A percentile compares a stretch with the other conserved stretches of the same genome.
Conservation (phyloP, 768 basidiomycete genomes). For the Xerocomus potaroensis region DNA sequence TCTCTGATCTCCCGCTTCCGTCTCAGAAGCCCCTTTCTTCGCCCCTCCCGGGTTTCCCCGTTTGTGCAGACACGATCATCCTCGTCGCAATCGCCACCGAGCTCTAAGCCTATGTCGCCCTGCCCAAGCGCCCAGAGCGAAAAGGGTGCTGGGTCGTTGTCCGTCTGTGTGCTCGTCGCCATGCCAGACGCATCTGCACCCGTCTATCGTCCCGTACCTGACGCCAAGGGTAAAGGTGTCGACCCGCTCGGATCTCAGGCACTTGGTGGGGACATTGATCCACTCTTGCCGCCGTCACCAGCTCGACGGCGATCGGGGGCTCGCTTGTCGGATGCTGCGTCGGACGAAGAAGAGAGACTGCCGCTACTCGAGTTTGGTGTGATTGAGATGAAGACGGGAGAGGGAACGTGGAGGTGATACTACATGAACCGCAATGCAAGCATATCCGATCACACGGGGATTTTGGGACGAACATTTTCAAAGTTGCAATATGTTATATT, state of each 20-base stretch:
- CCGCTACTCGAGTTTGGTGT: slow-evolving; percentile 21
- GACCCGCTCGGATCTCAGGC: slow-evolving; percentile 6
- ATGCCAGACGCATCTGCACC: slow-evolving; percentile 19
- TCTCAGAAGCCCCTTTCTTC: background rate
- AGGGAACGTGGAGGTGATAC: too few relatives aligned
- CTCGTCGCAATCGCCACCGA: background rate
- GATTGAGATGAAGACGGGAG: slow-evolving; percentile 5
- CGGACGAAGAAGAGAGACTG: background rate
- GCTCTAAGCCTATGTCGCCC: background rate
- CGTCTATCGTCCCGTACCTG: background rate
- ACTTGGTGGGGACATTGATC: background rate
- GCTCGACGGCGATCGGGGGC: background rate
- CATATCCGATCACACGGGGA: too few relatives aligned
- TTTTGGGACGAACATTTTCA: too few relatives aligned
- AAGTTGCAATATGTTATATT: too few relatives aligned
- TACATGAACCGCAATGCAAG: too few relatives aligned
- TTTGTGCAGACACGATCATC: background rate
- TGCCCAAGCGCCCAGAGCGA: background rate
- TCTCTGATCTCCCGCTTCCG: slow-evolving; percentile 10
- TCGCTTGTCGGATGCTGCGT: background rate
- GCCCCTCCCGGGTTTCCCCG: background rate
- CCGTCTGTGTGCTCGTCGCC: slow-evolving; percentile 19
- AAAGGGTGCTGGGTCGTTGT: slow-evolving; percentile 1
- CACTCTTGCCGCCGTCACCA: slow-evolving; percentile 2
- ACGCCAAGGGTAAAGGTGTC: slow-evolving; percentile 19